phyloP scores from a whole-genome alignment of 1,284 basidiomycete species.

The Austropuccinia psidii region DNA sequence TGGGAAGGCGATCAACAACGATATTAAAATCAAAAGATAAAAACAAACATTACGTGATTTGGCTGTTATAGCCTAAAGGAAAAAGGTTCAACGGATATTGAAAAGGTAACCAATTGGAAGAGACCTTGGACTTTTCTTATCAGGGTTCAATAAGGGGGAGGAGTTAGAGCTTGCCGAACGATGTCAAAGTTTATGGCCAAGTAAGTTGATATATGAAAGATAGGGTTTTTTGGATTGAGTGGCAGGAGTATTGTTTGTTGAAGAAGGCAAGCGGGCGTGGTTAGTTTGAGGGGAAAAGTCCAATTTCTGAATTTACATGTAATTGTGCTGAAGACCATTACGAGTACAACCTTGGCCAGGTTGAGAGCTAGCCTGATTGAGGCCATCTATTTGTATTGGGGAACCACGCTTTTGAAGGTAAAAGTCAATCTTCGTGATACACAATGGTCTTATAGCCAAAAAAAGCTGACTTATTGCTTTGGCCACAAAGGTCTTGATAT shows the following conservation, averaged over 20 bases:
- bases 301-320: slow-evolving; percentile 38
- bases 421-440: slow-evolving; percentile 42
- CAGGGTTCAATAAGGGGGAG: too few relatives aligned
- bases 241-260: slow-evolving; percentile 11
- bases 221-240: too few relatives aligned
- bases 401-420: slow-evolving; percentile 42
- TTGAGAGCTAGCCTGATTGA: slow-evolving; percentile 37
- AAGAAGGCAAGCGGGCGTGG: slow-evolving; percentile 26
- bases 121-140: too few relatives aligned
- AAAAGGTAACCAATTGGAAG: too few relatives aligned
- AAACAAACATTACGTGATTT: neutral
- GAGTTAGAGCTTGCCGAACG: neutral
- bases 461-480: slow-evolving; percentile 40
- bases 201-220: slow-evolving; percentile 22
- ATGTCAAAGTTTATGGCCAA: neutral
- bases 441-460: slow-evolving; percentile 41
- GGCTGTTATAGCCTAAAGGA: too few relatives aligned
- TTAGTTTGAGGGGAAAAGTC: slow-evolving; percentile 20
- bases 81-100: too few relatives aligned
- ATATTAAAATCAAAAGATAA: too few relatives aligned
- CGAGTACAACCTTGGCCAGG: neutral
- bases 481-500: slow-evolving; percentile 43
- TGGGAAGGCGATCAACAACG: too few relatives aligned
- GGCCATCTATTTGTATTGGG: slow-evolving; percentile 39
- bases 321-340: slow-evolving; percentile 37